Conservation (phyloP, 2,329 filamentous ascomycete species). For the Cercospora sp. region DNA sequence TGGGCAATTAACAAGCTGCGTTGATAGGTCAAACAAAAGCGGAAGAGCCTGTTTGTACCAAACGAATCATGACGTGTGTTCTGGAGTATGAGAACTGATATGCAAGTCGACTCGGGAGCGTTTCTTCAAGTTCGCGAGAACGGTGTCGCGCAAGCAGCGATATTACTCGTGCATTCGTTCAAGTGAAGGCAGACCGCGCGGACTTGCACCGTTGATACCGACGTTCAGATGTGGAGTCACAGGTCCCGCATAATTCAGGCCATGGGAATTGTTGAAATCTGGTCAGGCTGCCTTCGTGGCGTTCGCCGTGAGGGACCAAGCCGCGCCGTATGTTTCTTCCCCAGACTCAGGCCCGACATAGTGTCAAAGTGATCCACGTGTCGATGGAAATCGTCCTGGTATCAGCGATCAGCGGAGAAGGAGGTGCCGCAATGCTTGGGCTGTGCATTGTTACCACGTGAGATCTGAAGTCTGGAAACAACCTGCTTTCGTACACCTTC, state of each 20-base stretch:
- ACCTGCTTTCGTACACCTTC: conserved; percentile 7
- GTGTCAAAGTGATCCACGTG: not conserved
- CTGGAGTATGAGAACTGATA: not conserved
- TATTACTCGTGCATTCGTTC: not conserved
- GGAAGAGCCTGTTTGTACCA: not conserved
- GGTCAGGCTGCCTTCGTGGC: not conserved
- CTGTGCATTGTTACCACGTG: not conserved
- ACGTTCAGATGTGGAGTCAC: not conserved
- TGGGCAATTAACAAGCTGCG: not conserved
- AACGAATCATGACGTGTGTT: not conserved
- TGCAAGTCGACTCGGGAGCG: not conserved
- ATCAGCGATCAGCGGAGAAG: not conserved
- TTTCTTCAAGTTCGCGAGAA: not conserved
- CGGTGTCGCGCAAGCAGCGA: not conserved
- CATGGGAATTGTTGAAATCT: not conserved
- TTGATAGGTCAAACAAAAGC: not conserved
- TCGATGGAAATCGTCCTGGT: not conserved
- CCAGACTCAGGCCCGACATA: not conserved
- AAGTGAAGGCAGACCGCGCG: not conserved
- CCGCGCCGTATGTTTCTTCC: not conserved
- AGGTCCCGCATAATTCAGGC: not conserved
- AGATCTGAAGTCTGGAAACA: not conserved
- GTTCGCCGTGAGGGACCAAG: not conserved
- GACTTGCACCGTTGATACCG: not conserved
- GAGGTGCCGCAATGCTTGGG: not conserved